A percentile compares a stretch with the other conserved stretches of the same genome.
These are phyloP conservation scores for Aciculoconidium aculeatum DNA, from an alignment of 805 yeast genomes.

Conservation along the genomic window DNA sequence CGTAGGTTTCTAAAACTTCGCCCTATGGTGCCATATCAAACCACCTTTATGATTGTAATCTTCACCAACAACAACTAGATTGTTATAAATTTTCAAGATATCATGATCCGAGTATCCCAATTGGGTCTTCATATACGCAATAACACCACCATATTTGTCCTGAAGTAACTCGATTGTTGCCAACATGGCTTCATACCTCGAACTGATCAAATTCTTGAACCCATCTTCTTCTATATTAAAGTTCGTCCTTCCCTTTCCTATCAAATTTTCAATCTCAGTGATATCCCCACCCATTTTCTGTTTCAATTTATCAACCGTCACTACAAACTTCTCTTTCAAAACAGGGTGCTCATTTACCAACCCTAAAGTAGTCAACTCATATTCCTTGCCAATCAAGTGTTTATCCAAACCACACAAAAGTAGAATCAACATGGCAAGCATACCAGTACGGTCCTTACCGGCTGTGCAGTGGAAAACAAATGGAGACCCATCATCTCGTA, in stretches of 20 bases:
- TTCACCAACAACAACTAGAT: constrained; percentile 18
- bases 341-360: constrained; percentile 43
- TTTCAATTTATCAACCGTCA: constrained; percentile 26
- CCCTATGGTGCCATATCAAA: too few species aligned
- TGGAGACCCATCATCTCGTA: constrained; percentile 47
- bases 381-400: constrained; percentile 64
- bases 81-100: constrained; percentile 24
- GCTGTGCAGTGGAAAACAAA: constrained; percentile 75
- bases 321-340: constrained; percentile 30
- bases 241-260: constrained; percentile 32
- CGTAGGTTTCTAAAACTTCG: too few species aligned
- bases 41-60: too few species aligned
- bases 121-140: constrained; percentile 37
- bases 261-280: constrained; percentile 15
- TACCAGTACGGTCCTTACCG: constrained; percentile 84
- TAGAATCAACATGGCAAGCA: constrained; percentile 62
- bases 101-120: constrained; percentile 45
- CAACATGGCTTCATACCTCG: constrained; percentile 66
- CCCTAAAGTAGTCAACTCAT: constrained; percentile 68
- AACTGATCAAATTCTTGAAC: constrained; percentile 53
- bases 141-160: constrained; percentile 48
- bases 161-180: constrained; percentile 52
- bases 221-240: constrained; percentile 47
- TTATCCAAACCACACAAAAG: constrained; percentile 60
- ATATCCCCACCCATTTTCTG: constrained; percentile 18